Evolutionary conservation across 306 rosid species (phyloP), one percentile per base, ranked within the genome.

Genomic region (Cucumis hystrix): DNA sequence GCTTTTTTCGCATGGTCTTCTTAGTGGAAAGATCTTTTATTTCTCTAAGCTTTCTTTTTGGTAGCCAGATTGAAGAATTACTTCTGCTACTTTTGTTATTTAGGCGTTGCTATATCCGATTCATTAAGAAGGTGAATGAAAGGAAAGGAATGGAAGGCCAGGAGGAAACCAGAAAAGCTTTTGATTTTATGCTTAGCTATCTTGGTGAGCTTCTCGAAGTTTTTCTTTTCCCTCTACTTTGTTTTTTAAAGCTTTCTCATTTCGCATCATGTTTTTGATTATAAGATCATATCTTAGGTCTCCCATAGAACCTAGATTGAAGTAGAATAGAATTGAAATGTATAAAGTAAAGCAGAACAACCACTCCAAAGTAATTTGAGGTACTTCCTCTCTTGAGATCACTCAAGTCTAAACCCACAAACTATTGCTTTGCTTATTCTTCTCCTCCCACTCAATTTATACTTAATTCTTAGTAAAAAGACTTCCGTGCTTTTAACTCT

Each of bases 121-220:
- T 91, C 83, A 92, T 95, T 75, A 90, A 90, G 86, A 95, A 87
- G 86, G 92, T 64, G 73, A 95, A 95, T 80, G 97, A 95, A 55
- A 85, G 84, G 85, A 95, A 86, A 84, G 97, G 98, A 65, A 33
- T 83, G 61, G 98, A 95, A 83, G 98, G 98, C 83, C 97, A 92
- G 83, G 98, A 95, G 83, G 98, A 95, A 87, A 95, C 98, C 18
- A 92, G 89, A 86, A 95, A 95, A 88, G 98, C 98, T 79, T 95
- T 89, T 83, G 98, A 95, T 77, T 95, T 92, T 87, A 92, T 92
- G 97, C 96, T 94, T 73, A 90, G 85, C 86, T 94, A 86, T 82
- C 85, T 94, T 83, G 98, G 98, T 94, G 80, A 69, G 49, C 57
- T 14, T 69, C 75, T 13, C 2, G 33, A 3, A 45, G 39, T 11